phyloP scores from a whole-genome alignment of 768 basidiomycete genomes.

The Austroboletus eburneus region DNA sequence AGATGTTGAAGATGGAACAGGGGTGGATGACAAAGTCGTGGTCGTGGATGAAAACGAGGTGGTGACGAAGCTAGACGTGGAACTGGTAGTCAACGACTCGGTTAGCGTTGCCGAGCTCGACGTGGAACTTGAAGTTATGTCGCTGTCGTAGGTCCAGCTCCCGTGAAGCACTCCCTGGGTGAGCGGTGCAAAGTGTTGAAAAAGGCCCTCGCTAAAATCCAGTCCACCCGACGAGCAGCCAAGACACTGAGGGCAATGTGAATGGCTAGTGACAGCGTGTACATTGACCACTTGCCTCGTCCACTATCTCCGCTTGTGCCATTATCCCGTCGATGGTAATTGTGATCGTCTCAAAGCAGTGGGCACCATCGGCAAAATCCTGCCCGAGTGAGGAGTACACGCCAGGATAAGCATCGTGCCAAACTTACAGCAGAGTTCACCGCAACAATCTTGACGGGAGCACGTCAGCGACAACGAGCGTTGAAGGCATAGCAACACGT shows the following conservation, averaged over 20 bases:
- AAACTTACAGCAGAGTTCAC: conserved; percentile 36
- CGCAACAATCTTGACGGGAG: conserved; percentile 45
- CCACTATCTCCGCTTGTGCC: conserved; percentile 40
- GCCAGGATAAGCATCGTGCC: background rate
- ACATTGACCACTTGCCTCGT: conserved; percentile 33
- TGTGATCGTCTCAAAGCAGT: conserved; percentile 44
- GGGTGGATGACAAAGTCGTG: conserved; percentile 7
- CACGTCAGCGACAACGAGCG: no score
- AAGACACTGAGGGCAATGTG: conserved; percentile 31
- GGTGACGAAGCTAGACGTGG: conserved; percentile 17
- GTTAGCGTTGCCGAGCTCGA: conserved; percentile 20
- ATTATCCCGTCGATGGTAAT: conserved; percentile 38
- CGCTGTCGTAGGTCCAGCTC: conserved; percentile 37
- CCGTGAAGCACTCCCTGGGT: conserved; percentile 35
- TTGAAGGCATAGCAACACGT: conserved; percentile 1
- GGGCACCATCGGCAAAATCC: conserved; percentile 38
- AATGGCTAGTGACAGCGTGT: background rate
- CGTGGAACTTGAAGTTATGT: conserved; percentile 10
- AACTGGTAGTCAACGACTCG: conserved; percentile 19
- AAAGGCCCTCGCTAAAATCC: conserved; percentile 46
- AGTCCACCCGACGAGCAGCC: conserved; percentile 39
- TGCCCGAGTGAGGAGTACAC: conserved; percentile 13
- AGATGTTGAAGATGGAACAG: conserved; percentile 11
- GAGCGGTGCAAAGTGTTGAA: conserved; percentile 35
- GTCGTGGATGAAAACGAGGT: conserved; percentile 10